These are phyloP conservation scores for Ceratobasidium papillatum DNA, from an alignment of 1,284 basidiomycete genomes.

Conservation along the genomic window DNA sequence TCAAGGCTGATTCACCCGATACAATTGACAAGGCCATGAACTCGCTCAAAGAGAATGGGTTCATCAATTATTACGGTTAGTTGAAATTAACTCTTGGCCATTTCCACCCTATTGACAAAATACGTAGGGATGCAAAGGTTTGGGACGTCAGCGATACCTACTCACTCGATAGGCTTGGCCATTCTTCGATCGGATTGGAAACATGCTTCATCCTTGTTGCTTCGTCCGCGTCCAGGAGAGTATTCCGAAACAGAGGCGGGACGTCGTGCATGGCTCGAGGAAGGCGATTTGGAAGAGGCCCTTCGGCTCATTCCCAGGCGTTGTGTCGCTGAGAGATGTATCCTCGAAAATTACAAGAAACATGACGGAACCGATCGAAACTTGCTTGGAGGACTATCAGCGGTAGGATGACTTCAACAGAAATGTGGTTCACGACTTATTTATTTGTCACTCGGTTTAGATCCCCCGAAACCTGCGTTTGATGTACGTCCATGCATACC, in stretches of 20 bases:
- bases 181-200: constrained; percentile 91
- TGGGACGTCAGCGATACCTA: constrained; percentile 94
- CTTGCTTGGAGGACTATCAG: constrained; percentile 84
- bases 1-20: constrained; percentile 76
- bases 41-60: constrained; percentile 85
- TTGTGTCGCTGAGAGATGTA: constrained; percentile 90
- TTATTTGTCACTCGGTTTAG: constrained; percentile 54
- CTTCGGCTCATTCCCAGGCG: constrained; percentile 85
- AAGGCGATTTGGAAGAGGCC: constrained; percentile 79
- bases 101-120: constrained; percentile 5
- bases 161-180: constrained; percentile 88
- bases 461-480: constrained; percentile 94
- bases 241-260: constrained; percentile 85
- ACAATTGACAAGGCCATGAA: constrained; percentile 79
- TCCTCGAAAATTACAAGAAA: constrained; percentile 90
- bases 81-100: neutral
- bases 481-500: constrained; percentile 99
- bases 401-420: constrained; percentile 59
- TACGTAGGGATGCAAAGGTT: constrained; percentile 94
- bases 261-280: constrained; percentile 83
- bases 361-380: constrained; percentile 79
- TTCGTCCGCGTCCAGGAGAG: constrained; percentile 85
- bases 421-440: constrained; percentile 5
- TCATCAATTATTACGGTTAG: constrained; percentile 97
- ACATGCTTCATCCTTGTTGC: constrained; percentile 81